These are phyloP conservation scores for Fonsecaea pugnacius DNA, from an alignment of 2,329 filamentous ascomycete genomes.

Conservation along the genomic window DNA sequence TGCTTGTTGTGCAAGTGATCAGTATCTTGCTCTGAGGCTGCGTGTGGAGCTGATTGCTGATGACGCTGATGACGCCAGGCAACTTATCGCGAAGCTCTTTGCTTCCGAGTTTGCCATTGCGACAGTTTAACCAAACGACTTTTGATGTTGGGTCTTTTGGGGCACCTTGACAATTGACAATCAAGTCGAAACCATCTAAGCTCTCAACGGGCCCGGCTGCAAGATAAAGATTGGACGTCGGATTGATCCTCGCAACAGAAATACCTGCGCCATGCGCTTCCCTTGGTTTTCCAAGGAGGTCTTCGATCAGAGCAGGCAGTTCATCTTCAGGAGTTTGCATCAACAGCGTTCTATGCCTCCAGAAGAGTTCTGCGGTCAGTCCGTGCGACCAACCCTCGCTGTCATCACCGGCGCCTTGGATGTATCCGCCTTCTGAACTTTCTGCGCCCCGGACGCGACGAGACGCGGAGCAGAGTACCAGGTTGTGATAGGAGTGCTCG, in stretches of 20 bases:
- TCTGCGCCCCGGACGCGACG: slow-evolving; percentile 71
- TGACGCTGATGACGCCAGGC: slow-evolving; percentile 62
- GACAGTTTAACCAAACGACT: slow-evolving; percentile 64
- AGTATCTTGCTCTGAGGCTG: slow-evolving; percentile 49
- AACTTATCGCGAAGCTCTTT: slow-evolving; percentile 78
- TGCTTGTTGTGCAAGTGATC: slow-evolving; percentile 75
- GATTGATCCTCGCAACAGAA: slow-evolving; percentile 44
- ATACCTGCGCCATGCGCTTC: slow-evolving; percentile 26
- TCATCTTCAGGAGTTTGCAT: slow-evolving; percentile 69
- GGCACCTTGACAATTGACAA: slow-evolving; percentile 47
- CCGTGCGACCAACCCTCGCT: slow-evolving; percentile 89
- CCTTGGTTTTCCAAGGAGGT: slow-evolving; percentile 45
- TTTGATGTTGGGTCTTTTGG: slow-evolving; percentile 46
- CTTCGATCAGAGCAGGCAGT: slow-evolving; percentile 57
- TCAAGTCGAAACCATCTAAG: slow-evolving; percentile 50
- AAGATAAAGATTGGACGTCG: slow-evolving; percentile 46
- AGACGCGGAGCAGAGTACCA: slow-evolving; percentile 87
- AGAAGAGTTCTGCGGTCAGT: slow-evolving; percentile 78
- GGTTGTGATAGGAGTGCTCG: slow-evolving; percentile 52
- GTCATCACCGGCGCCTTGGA: slow-evolving; percentile 94
- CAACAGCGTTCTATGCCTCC: slow-evolving; percentile 67
- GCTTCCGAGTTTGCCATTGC: slow-evolving; percentile 75
- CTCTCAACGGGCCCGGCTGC: slow-evolving; percentile 39
- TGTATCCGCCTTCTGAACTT: slow-evolving; percentile 73
- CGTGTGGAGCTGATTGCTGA: slow-evolving; percentile 44